Conservation (phyloP, 1,284 basidiomycete genomes). For the Microbotryum violaceum region DNA sequence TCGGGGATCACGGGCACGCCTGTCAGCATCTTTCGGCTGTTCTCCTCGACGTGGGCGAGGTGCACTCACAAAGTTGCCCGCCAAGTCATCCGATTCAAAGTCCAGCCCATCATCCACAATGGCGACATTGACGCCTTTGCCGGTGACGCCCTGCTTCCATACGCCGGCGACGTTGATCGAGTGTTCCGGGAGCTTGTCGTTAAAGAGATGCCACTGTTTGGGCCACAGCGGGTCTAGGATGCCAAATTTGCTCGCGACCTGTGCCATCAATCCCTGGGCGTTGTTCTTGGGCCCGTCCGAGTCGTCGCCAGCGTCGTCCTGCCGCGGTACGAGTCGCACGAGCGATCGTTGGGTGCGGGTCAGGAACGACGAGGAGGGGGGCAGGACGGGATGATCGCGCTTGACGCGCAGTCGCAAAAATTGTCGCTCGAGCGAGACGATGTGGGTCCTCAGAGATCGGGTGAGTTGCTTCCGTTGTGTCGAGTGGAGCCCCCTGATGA, state of each 20-base stretch:
- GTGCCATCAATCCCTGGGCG: neutral
- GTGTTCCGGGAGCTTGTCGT: slow-evolving; percentile 63
- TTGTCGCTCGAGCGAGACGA: slow-evolving; percentile 33
- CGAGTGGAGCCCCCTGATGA: slow-evolving; percentile 33
- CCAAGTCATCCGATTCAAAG: slow-evolving; percentile 76
- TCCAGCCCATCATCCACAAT: slow-evolving; percentile 96
- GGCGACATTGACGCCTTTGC: slow-evolving; percentile 76
- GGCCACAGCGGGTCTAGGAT: slow-evolving; percentile 81
- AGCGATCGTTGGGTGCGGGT: neutral
- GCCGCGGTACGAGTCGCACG: neutral
- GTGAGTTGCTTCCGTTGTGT: neutral
- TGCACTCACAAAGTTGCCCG: slow-evolving; percentile 76
- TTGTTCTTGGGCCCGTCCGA: neutral
- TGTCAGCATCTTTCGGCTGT: neutral
- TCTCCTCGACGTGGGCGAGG: neutral
- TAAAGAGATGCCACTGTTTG: slow-evolving; percentile 88
- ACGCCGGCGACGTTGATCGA: slow-evolving; percentile 78
- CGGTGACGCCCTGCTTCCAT: slow-evolving; percentile 78
- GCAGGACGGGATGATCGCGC: slow-evolving; percentile 29
- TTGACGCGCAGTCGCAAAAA: slow-evolving; percentile 30
- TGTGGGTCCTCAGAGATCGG: neutral
- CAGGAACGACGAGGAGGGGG: slow-evolving; percentile 5
- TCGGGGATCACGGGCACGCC: neutral
- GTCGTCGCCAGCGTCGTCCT: neutral
- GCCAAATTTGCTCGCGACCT: slow-evolving; percentile 44